These are phyloP conservation scores for Pichia phayaonensis DNA, from an alignment of 805 yeast genomes.

Conservation along the genomic window DNA sequence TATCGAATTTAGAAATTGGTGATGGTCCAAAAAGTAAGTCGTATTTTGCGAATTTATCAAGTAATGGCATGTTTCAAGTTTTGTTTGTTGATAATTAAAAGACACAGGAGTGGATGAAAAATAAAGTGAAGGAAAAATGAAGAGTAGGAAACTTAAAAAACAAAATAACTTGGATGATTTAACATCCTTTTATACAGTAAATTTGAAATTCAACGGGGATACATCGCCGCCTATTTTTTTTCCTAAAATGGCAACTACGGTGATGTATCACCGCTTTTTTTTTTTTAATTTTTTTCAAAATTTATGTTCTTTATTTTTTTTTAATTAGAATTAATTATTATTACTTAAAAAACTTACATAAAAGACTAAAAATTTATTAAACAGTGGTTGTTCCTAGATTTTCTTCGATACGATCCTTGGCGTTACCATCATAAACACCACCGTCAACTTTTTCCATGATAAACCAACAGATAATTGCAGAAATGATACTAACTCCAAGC, in stretches of 20 bases:
- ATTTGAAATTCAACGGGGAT: neutral
- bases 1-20: conserved; percentile 27
- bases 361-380: neutral
- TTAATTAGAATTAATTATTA: neutral
- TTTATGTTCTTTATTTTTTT: neutral
- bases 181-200: neutral
- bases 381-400: neutral
- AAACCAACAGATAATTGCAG: conserved; percentile 29
- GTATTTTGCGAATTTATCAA: conserved; percentile 21
- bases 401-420: neutral
- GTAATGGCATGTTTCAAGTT: conserved; percentile 10
- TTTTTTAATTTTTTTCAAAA: neutral
- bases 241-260: conserved; percentile 1
- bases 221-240: neutral
- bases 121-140: too few species aligned
- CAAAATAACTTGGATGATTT: too few species aligned
- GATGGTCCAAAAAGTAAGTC: conserved; percentile 29
- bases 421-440: conserved; percentile 13
- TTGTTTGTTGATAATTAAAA: neutral
- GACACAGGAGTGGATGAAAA: too few species aligned
- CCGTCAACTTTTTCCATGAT: conserved; percentile 16
- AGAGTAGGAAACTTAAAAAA: too few species aligned
- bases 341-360: neutral
- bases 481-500: conserved; percentile 63
- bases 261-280: conserved; percentile 6